These are phyloP conservation scores for Teratosphaeria zuluensis DNA, from an alignment of 2,329 filamentous ascomycete genomes.

Conservation along the genomic window DNA sequence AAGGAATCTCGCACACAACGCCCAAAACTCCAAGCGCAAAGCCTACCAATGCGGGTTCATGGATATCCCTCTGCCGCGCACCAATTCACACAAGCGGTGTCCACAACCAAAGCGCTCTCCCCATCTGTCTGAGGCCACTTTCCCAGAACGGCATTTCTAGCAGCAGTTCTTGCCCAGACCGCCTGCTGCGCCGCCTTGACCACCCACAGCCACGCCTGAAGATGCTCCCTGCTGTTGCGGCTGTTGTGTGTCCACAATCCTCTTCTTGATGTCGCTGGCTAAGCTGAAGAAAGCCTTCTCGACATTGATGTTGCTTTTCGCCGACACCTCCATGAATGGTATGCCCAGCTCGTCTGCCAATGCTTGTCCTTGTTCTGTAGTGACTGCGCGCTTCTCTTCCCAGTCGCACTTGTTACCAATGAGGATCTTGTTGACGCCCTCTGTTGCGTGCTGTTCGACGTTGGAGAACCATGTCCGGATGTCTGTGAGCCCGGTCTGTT, in stretches of 20 bases:
- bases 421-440: slow-evolving; percentile 98
- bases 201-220: slow-evolving; percentile 22
- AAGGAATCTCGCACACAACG: not conserved
- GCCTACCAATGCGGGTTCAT: not conserved
- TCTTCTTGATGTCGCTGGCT: slow-evolving; percentile 95
- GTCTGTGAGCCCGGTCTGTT: slow-evolving; percentile 47
- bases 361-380: slow-evolving; percentile 83
- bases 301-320: slow-evolving; percentile 99
- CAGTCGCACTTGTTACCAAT: slow-evolving; percentile 99
- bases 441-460: slow-evolving; percentile 93
- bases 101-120: not conserved
- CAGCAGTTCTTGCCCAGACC: slow-evolving; percentile 51
- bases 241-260: slow-evolving; percentile 70
- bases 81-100: not conserved
- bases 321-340: slow-evolving; percentile 95
- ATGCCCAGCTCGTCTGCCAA: slow-evolving; percentile 94
- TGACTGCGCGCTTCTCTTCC: slow-evolving; percentile 96
- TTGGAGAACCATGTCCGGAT: slow-evolving; percentile 99
- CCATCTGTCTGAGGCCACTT: not conserved
- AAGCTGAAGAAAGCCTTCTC: slow-evolving; percentile 97
- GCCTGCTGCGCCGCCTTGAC: slow-evolving; percentile 16
- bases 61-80: not conserved
- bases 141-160: slow-evolving; percentile 34
- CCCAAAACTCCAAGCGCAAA: not conserved
- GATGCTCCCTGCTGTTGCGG: slow-evolving; percentile 68